Conservation (phyloP, 2,329 filamentous ascomycete species). For the Sphaerulina vaccinii region DNA sequence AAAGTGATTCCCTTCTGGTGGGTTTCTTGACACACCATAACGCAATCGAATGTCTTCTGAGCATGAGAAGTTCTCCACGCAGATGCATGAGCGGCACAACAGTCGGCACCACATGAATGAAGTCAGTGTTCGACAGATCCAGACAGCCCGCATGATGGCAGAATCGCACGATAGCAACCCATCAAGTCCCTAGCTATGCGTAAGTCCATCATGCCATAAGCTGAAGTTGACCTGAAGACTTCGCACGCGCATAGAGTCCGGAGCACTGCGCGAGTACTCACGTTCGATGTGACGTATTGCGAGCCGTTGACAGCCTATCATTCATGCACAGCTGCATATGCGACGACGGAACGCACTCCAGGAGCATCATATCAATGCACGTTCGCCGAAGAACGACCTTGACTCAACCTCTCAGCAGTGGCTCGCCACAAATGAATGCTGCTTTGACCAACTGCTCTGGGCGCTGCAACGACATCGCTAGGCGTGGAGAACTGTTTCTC, state of each 20-base stretch:
- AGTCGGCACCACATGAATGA: conserved; percentile 3
- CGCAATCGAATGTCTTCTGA: too few species aligned
- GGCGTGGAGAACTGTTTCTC: neutral
- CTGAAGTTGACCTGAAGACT: neutral
- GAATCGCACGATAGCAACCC: neutral
- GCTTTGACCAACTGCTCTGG: neutral
- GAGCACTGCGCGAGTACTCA: neutral
- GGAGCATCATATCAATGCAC: neutral
- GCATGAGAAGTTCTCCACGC: conserved; percentile 1
- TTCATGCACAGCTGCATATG: neutral
- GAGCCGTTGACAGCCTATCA: neutral
- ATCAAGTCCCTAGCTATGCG: neutral
- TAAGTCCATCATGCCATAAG: neutral
- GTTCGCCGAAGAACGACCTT: neutral
- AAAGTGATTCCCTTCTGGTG: neutral
- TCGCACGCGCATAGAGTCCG: neutral
- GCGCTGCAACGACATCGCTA: neutral
- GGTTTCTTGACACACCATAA: neutral
- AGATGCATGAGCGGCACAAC: conserved; percentile 14
- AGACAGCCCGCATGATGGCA: neutral
- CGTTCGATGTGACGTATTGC: neutral
- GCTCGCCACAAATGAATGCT: neutral
- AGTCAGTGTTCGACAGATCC: neutral
- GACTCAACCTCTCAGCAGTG: neutral
- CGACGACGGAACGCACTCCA: neutral